Evolutionary conservation across 2,329 filamentous ascomycete species (phyloP), one percentile per base, ranked within the genome.

Genomic region (Didymella pinodella): DNA sequence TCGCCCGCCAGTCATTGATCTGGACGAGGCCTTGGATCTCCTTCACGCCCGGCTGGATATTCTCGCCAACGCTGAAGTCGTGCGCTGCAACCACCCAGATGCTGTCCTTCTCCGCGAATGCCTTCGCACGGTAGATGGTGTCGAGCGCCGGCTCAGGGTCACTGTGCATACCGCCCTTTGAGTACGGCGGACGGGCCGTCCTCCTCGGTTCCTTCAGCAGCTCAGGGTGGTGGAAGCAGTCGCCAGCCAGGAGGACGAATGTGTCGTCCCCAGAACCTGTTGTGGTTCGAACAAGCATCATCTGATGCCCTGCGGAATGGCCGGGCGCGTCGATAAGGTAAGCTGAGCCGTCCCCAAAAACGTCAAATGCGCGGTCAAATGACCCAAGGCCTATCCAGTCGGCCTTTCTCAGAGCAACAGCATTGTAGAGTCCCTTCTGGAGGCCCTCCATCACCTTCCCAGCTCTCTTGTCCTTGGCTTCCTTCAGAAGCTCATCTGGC

Each of bases 261-360:
- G 69, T 65, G 25, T 65, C 64, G 0, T 64, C 60, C 1, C 56
- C 41, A 18, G 20, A 20, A 10, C 45, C 54, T 2, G 22, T n/a
- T 22, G 62, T 71, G 0, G 68, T 68, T 2, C 72, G 53, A 2
- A 75, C 44, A 25, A 76, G 63, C 69, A 75, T 68, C 71, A 74
- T 85, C 14, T 84, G 71, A 62, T 86, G 84, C 0, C 84, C 84
- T 12, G 80, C 75, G 0, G 84, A 70, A 63, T 86, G 83, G 0
- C 84, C 84, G 0, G 84, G 84, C 0, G 79, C 78, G 63, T 85
- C 80, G 25, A 85, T 71, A 0, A 85, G 68, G 63, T 78, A 83
- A 5, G 83, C 67, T n/a, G 75, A 77, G 0, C 79, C 80, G 59
- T 86, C 83, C 0, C 74, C 73, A 59, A 84, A 82, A 10, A 84